Evolutionary conservation across 1,139 yeast species (phyloP).

Genomic region (Suhomyces bribrorum): DNA sequence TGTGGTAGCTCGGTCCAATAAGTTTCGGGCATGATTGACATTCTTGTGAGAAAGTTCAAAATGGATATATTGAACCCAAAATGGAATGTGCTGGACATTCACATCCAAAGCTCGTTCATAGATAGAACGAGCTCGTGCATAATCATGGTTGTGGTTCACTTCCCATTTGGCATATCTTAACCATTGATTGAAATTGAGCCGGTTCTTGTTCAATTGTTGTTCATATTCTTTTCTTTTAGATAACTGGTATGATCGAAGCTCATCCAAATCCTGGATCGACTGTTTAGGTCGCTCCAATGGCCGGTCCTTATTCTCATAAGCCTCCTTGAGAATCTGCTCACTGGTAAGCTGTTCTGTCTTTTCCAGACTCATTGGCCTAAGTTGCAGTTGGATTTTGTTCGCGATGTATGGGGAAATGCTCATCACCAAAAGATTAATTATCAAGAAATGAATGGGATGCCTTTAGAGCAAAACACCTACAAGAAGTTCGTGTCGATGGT

Average conservation of each 20-base stretch:
- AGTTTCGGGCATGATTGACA: constrained; percentile 84
- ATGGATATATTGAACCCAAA: constrained; percentile 86
- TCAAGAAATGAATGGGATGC: no score
- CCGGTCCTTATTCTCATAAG: constrained; percentile 30
- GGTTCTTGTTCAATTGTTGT: constrained; percentile 77
- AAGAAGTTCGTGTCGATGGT: no score
- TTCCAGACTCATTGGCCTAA: constrained; percentile 6
- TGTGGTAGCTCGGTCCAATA: constrained; percentile 76
- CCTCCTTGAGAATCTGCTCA: constrained; percentile 40
- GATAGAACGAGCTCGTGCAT: constrained; percentile 73
- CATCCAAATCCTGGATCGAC: constrained; percentile 76
- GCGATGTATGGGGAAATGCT: no score
- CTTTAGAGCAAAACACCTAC: no score
- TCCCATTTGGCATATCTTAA: constrained; percentile 90
- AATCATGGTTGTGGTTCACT: constrained; percentile 70
- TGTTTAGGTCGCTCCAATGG: constrained; percentile 48
- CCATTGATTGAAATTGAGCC: constrained; percentile 87
- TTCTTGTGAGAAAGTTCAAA: constrained; percentile 71
- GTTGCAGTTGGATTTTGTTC: constrained; percentile 1
- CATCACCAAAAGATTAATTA: no score
- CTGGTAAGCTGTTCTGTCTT: constrained; percentile 28
- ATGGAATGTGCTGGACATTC: constrained; percentile 69
- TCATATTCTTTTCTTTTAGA: constrained; percentile 82
- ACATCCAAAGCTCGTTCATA: constrained; percentile 87
- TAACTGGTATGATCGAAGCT: constrained; percentile 71